These are phyloP conservation scores for Salvia sclarea DNA, from an alignment of 305 asterid species.

Conservation along the genomic window DNA sequence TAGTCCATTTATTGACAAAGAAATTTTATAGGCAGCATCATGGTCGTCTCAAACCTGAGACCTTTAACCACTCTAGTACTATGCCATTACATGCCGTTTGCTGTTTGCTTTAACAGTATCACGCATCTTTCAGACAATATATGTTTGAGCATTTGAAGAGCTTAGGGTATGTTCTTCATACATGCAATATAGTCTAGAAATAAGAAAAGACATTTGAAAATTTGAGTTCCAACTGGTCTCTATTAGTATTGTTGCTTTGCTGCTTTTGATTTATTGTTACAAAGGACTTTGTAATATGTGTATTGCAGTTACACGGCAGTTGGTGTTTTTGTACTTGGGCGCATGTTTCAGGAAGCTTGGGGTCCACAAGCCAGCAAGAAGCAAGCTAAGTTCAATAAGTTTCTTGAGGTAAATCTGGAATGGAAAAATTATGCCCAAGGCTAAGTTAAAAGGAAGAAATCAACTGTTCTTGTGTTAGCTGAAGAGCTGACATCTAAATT, in stretches of 20 bases:
- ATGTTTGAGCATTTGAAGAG: slow-evolving; percentile 25
- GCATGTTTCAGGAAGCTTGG: slow-evolving; percentile 89
- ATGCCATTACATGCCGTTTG: too few species aligned
- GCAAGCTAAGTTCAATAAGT: slow-evolving; percentile 92
- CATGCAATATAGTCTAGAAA: slow-evolving; percentile 23
- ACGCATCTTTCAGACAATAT: background rate
- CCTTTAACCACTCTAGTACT: too few species aligned
- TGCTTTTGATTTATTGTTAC: slow-evolving; percentile 22
- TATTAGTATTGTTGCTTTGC: slow-evolving; percentile 24
- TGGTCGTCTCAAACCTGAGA: too few species aligned
- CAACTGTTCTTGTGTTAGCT: too few species aligned
- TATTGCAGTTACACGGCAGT: slow-evolving; percentile 85
- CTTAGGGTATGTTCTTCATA: slow-evolving; percentile 15
- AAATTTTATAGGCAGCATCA: background rate
- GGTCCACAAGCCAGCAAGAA: slow-evolving; percentile 79
- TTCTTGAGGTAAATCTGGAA: slow-evolving; percentile 70
- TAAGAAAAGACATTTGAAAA: background rate
- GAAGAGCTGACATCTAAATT: too few species aligned
- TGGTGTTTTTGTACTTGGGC: slow-evolving; percentile 97
- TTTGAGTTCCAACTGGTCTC: slow-evolving; percentile 8
- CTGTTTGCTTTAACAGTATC: slow-evolving; percentile 10
- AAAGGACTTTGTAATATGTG: slow-evolving; percentile 31
- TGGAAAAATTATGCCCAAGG: background rate
- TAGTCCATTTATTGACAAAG: too few species aligned
- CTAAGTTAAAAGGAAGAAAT: slow-evolving; percentile 20